These are phyloP conservation scores for Coprinellus aureogranulatus DNA, from an alignment of 768 basidiomycete genomes.

Conservation along the genomic window DNA sequence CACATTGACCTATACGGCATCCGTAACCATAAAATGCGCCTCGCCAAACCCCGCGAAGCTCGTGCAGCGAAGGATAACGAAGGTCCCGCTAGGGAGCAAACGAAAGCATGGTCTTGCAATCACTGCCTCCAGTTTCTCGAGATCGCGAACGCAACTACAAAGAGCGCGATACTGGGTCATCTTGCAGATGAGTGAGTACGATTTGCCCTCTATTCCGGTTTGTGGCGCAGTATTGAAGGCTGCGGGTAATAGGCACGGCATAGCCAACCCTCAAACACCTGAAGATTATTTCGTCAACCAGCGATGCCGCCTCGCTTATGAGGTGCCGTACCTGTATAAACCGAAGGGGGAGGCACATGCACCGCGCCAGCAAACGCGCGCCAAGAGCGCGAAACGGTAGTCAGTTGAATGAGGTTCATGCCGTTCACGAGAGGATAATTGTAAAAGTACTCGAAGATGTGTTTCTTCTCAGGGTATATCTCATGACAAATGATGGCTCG, in stretches of 20 bases:
- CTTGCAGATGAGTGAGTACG: not conserved
- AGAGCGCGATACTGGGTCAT: not conserved
- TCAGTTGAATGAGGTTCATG: too few species aligned
- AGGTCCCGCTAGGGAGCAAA: not conserved
- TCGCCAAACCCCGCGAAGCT: not conserved
- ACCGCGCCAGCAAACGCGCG: too few species aligned
- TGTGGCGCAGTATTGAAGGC: not conserved
- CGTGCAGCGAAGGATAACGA: not conserved
- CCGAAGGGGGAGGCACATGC: too few species aligned
- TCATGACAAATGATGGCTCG: too few species aligned
- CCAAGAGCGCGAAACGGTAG: too few species aligned
- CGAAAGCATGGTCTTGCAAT: conserved; percentile 1
- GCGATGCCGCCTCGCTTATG: not conserved
- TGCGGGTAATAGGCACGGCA: not conserved
- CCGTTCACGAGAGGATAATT: too few species aligned
- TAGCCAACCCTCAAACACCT: not conserved
- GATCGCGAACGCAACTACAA: not conserved
- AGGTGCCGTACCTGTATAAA: not conserved
- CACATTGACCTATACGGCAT: not conserved
- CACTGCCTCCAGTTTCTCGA: conserved; percentile 2
- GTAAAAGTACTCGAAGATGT: too few species aligned
- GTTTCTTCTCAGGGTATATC: too few species aligned
- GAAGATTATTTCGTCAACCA: not conserved
- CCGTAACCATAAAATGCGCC: not conserved
- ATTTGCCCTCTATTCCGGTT: not conserved